Base-by-base conservation (phyloP, 139 green algal species). In the Picochlorum sp. region DNA sequence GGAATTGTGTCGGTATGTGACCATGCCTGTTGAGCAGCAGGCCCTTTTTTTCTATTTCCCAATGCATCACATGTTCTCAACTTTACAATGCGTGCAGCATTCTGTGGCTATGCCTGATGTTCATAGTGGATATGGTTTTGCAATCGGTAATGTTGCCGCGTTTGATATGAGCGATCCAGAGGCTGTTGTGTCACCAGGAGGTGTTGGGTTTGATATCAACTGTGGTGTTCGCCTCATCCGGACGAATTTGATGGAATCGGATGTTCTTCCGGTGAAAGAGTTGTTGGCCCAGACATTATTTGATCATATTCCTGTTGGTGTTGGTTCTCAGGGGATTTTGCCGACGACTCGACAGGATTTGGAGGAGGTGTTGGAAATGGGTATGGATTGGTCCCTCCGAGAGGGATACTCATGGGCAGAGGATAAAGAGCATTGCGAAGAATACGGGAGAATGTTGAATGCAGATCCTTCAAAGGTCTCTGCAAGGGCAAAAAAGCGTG, bases 401-500 rank as follows among this genome's bases (percentile, higher is more conserved):
- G 77, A 85, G 71, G 85, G 81, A 3, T 92, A 95, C 74, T 70
- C 81, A 0, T 95, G 88, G 88, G 82, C 77, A 10, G 88, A 95
- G 77, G 89, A 95, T 79, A 93, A 94, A 70, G 85, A 94, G 72
- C 88, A 94, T 72, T 92, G 83, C 68, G 88, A 96, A 72, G 89
- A 96, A 81, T 86, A 92, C 62, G 89, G 89, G 8, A 76, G 88
- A 14, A 92, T 96, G 85, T 72, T 95, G 23, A 80, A 67, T 54
- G 89, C 89, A 47, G 80, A 95, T 69, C 85, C 88, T 15, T 73
- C 70, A 56, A 87, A 92, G 63, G 88, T 94, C 21, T 80, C 67
- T 14, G 58, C 68, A n/a, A 76, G 88, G 0, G 88, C 88, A 55
- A 96, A 96, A 78, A 94, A 95, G 77, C 76, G 88, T 1, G 88